phyloP scores from a whole-genome alignment of 1,284 basidiomycete species.

The Microbotryomycetes sp. region DNA sequence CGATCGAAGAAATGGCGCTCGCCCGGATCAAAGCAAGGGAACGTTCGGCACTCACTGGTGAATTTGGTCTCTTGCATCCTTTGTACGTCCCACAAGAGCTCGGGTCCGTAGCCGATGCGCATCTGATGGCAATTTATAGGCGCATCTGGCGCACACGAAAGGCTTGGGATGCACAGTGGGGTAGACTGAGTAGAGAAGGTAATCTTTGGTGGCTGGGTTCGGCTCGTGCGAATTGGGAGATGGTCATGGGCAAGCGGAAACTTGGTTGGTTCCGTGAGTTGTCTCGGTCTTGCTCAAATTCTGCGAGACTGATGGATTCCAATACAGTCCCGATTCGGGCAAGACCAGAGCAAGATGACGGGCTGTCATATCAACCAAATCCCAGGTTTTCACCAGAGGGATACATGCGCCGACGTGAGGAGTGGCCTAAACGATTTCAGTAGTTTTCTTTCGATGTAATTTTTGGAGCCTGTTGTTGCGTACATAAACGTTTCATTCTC shows the following conservation, averaged over 20 bases:
- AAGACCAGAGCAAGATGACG: slow-evolving; percentile 48
- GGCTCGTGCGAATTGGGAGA: slow-evolving; percentile 56
- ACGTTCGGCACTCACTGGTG: slow-evolving; percentile 45
- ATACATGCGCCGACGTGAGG: slow-evolving; percentile 54
- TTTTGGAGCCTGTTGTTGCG: too few species aligned
- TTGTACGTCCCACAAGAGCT: slow-evolving; percentile 5
- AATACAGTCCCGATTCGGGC: slow-evolving; percentile 61
- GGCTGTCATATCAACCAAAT: slow-evolving; percentile 58
- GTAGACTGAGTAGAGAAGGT: slow-evolving; percentile 59
- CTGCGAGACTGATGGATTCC: slow-evolving; percentile 8
- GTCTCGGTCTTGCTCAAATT: slow-evolving; percentile 6
- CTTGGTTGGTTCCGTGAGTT: slow-evolving; percentile 55
- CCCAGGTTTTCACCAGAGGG: slow-evolving; percentile 65
- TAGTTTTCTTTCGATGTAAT: too few species aligned
- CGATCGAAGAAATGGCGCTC: slow-evolving; percentile 63
- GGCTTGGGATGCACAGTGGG: slow-evolving; percentile 71
- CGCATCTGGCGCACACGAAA: slow-evolving; percentile 39
- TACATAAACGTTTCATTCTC: too few species aligned
- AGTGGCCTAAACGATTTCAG: slow-evolving; percentile 60
- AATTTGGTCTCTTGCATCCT: slow-evolving; percentile 17
- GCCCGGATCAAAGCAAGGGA: slow-evolving; percentile 58
- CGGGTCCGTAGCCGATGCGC: too few species aligned
- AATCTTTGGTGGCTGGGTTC: slow-evolving; percentile 79
- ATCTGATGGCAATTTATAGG: not conserved
- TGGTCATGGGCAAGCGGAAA: slow-evolving; percentile 60